Evolutionary conservation across 2,329 filamentous ascomycete species (phyloP), one percentile per base, ranked within the genome.

Genomic region (Arachnomyces sp.): DNA sequence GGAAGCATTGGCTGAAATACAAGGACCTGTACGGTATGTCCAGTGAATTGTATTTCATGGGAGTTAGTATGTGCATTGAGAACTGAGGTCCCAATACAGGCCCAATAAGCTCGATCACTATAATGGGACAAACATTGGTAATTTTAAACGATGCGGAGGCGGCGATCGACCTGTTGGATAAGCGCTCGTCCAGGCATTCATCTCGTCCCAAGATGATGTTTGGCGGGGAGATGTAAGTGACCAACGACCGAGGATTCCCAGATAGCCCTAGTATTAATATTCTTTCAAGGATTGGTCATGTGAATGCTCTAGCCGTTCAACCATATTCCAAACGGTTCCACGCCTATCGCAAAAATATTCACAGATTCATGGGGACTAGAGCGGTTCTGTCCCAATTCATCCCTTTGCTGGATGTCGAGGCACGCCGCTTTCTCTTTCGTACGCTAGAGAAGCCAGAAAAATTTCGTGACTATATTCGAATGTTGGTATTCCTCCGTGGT

Each of bases 351-450:
- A 74, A 68, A 49, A 59, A 66, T 7, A 60, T 70, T 31, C 56
- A 60, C 17, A 58, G 61, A n/a, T 56, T 67, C 9, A 55, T 76
- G 4, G 72, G 72, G 0, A 65, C 68, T 0, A 66, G 66, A 28
- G 40, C 47, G 0, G 47, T 58, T 0, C 59, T 66, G 1, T 43
- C 61, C 1, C 60, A 64, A 14, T 72, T 67, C 42, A 53, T 67
- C 28, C 25, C 43, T 0, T 28, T 70, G 0, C 67, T 73, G 42
- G 66, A 74, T 31, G 50, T 54, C 1, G 71, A 75, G 42, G 59
- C 59, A 2, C 56, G 59, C 2, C 63, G 64, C 2, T 69, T 72
- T 31, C 51, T 74, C 8, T 52, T 68, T 17, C 63, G 64, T 7
- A 45, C 70, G 0, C 50, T 69, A 13, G 49, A 66, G 0, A 53